Base-by-base conservation (phyloP, 176 grass and related monocot species). In the Hyparrhenia diplandra region DNA sequence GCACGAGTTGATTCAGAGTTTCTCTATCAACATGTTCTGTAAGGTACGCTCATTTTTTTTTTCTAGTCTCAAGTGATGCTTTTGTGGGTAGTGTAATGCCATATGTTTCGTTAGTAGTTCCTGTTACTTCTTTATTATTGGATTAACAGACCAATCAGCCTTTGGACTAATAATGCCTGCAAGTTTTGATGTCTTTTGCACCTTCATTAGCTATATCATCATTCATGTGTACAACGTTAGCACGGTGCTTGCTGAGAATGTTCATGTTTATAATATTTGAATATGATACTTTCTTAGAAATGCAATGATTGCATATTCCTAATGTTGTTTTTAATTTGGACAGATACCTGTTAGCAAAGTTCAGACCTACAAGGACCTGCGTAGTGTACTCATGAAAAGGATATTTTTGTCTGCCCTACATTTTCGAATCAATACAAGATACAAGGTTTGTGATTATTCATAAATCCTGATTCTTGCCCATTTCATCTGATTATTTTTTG, bases 21-120 rank as follows among this genome's bases (percentile, higher is more conserved):
- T 98, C 73, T 98, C 96, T 82, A 85, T 98, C 71, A 98, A 98
- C 88, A 95, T 98, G 96, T 98, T 98, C 66, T 94, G 92, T 73
- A 98, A 98, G 92, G 96, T 98, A 95, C 39, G 67, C 58, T 86
- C 67, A 80, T 75, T 34, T 0, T n/a, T 67, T 39, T 57, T 35
- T 83, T 40, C 60, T 67, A 78, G 21, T 47, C 35, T 60, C 51
- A 21, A 40, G 30, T 61, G 64, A 84, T 34, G 51, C 46, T 79
- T 71, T 36, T 46, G 37, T 67, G 8, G 66, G 7, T 45, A 25
- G n/a, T 66, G 45, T 79, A 46, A 58, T 11, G 16, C 35, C 29
- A 30, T 36, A 49, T 37, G 30, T 79, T 74, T 47, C 4, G 21
- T 27, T 69, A 35, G n/a, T 67, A 32, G 60, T 52, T 80, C 20